Percentiles rank a stretch among this genome's conserved stretches.
These are phyloP conservation scores for Zea luxurians DNA, from an alignment of 176 grass and related monocot species.

Conservation along the genomic window DNA sequence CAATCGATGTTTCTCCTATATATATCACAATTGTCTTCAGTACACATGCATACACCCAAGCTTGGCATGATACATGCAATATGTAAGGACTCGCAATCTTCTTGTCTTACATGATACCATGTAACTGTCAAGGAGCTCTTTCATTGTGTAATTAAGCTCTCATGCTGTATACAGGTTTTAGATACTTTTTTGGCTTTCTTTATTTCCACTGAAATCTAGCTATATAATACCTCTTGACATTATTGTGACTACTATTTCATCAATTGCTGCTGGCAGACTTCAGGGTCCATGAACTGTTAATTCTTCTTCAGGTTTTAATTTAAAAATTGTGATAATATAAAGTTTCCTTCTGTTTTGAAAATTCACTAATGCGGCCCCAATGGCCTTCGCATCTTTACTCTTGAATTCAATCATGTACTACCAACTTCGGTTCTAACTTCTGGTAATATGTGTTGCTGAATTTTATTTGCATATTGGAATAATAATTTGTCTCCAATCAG, in stretches of 20 bases:
- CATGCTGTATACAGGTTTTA: background rate
- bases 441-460: no score
- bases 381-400: no score
- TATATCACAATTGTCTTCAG: background rate
- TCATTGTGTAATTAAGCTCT: background rate
- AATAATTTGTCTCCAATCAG: background rate
- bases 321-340: no score
- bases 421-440: no score
- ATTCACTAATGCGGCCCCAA: no score
- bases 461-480: no score
- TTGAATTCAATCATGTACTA: no score
- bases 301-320: no score
- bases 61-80: background rate
- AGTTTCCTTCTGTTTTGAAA: no score
- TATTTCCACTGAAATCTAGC: background rate
- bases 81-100: background rate
- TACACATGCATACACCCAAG: background rate
- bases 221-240: background rate
- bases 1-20: background rate
- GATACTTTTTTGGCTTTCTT: background rate
- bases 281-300: no score
- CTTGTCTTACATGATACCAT: background rate
- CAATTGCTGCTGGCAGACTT: no score
- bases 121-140: background rate
- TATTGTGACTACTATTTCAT: background rate